These are phyloP conservation scores for Aspergillus sclerotioniger DNA, from an alignment of 495 filamentous ascomycete genomes.

Conservation along the genomic window DNA sequence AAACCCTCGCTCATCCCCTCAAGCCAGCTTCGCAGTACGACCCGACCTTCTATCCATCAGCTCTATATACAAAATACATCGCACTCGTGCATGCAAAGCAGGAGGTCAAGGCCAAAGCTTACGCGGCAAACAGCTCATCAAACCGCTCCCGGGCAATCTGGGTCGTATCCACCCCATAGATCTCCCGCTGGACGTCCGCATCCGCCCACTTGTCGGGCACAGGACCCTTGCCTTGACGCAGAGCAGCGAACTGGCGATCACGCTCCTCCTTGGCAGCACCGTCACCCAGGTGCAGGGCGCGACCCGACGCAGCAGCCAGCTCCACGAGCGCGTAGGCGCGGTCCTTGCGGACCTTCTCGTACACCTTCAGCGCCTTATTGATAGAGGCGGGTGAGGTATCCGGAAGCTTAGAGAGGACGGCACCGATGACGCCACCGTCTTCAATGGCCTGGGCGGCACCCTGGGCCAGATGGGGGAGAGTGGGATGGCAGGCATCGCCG, in stretches of 20 bases:
- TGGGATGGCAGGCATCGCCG: conserved; percentile 79
- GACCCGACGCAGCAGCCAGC: conserved; percentile 63
- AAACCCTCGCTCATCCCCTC: background rate
- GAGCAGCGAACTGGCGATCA: conserved; percentile 65
- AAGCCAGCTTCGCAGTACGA: conserved; percentile 2
- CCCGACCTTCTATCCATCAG: conserved; percentile 10
- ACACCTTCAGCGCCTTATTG: conserved; percentile 64
- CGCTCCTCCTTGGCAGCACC: conserved; percentile 74
- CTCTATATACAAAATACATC: conserved; percentile 8
- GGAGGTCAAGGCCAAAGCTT: conserved; percentile 20
- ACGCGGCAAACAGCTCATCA: conserved; percentile 53
- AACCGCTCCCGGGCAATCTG: conserved; percentile 60
- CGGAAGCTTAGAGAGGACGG: conserved; percentile 57
- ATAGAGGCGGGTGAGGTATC: conserved; percentile 53
- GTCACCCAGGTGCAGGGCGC: conserved; percentile 69
- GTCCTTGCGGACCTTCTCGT: conserved; percentile 70
- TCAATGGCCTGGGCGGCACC: conserved; percentile 87
- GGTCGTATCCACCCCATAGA: conserved; percentile 70
- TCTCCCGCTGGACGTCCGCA: conserved; percentile 73
- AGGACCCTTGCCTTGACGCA: conserved; percentile 56
- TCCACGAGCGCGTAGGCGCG: conserved; percentile 68
- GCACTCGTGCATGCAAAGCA: background rate
- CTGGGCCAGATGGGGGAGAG: conserved; percentile 73
- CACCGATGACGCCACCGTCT: conserved; percentile 71
- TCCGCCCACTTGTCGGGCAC: conserved; percentile 80